phyloP scores from a whole-genome alignment of 2,329 filamentous ascomycete species.

The Huntiella moniliformis region DNA sequence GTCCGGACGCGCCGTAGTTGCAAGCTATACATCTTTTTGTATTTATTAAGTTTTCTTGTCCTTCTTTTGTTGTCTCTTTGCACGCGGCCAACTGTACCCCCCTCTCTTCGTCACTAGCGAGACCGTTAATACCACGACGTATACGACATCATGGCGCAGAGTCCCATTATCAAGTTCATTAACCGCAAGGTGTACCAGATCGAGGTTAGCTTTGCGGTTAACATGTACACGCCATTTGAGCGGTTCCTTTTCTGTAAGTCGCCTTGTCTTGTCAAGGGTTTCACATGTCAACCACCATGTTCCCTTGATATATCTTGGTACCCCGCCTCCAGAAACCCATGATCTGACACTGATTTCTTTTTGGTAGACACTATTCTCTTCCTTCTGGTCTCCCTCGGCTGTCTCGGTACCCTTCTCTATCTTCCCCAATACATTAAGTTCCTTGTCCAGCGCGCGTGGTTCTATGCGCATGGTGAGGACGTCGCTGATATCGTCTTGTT shows the following conservation, averaged over 20 bases:
- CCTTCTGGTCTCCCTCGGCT: conserved; percentile 68
- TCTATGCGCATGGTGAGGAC: conserved; percentile 80
- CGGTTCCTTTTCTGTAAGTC: conserved; percentile 89
- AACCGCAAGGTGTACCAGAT: conserved; percentile 95
- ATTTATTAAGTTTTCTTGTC: no score
- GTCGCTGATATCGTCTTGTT: conserved; percentile 28
- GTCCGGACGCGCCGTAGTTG: no score
- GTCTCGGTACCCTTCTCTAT: conserved; percentile 77
- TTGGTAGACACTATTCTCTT: conserved; percentile 73
- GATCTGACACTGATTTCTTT: neutral
- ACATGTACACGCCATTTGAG: conserved; percentile 93
- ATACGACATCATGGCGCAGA: conserved; percentile 10
- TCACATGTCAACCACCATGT: conserved; percentile 5
- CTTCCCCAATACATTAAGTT: conserved; percentile 78
- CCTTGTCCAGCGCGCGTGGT: conserved; percentile 71
- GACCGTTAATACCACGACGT: neutral
- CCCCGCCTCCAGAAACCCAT: no score
- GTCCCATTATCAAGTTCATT: conserved; percentile 39
- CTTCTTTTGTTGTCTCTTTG: neutral
- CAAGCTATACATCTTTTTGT: neutral
- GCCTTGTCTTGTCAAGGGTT: neutral
- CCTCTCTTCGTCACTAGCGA: neutral
- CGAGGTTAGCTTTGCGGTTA: conserved; percentile 88
- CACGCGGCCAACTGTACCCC: neutral
- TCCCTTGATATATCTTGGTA: no score